These are phyloP conservation scores for Sophora flavescens DNA, from an alignment of 306 rosid species.

Conservation along the genomic window DNA sequence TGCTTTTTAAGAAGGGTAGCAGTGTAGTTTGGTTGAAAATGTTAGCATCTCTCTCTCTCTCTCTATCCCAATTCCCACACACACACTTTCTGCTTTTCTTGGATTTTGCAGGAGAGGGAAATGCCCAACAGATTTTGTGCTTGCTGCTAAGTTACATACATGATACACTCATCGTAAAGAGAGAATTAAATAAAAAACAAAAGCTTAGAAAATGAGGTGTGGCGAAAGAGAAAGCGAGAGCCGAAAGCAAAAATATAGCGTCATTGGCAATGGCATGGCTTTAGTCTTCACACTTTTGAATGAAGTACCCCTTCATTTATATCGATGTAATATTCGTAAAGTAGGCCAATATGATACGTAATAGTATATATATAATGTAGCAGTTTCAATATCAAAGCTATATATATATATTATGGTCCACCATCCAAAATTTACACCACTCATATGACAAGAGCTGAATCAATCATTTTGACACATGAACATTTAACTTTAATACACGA, in stretches of 20 bases:
- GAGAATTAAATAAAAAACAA: neutral
- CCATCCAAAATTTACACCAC: too few species aligned
- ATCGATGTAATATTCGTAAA: slow-evolving; percentile 47
- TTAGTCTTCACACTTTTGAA: slow-evolving; percentile 53
- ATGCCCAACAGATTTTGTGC: slow-evolving; percentile 44
- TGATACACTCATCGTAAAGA: slow-evolving; percentile 23
- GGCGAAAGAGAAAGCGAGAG: slow-evolving; percentile 54
- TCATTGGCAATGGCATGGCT: slow-evolving; percentile 47
- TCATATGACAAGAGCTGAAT: too few species aligned
- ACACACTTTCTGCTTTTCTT: slow-evolving; percentile 62
- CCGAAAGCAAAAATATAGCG: slow-evolving; percentile 62
- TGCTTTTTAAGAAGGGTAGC: slow-evolving; percentile 58
- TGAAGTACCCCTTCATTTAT: slow-evolving; percentile 50
- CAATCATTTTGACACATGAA: too few species aligned
- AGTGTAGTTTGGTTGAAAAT: slow-evolving; percentile 53
- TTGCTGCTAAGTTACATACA: slow-evolving; percentile 33
- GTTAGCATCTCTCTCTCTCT: slow-evolving; percentile 43
- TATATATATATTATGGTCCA: too few species aligned
- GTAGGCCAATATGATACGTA: slow-evolving; percentile 25
- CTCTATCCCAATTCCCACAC: slow-evolving; percentile 9
- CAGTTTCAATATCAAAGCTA: neutral
- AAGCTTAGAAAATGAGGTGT: slow-evolving; percentile 41
- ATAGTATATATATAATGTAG: neutral
- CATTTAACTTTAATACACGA: too few species aligned
- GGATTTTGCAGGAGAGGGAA: slow-evolving; percentile 54